Evolutionary conservation across 179 eudicot species (phyloP).

Genomic region (Spergularia azorica): DNA sequence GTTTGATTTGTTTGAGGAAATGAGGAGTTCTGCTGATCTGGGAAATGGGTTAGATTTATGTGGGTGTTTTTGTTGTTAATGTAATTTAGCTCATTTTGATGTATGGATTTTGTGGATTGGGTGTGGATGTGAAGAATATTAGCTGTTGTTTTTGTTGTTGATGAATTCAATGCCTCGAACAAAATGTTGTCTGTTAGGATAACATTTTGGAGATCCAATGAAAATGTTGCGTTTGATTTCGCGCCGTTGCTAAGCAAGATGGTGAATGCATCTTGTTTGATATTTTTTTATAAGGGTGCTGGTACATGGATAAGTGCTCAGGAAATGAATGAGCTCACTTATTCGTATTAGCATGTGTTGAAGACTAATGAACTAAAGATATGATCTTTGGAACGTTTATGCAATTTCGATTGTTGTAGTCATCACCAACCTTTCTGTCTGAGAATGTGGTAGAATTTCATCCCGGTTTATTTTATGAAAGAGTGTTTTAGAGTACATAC

Average conservation of each 20-base stretch:
- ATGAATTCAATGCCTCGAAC: constrained; percentile 23
- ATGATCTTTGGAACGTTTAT: too few species aligned
- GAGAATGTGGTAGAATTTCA: background rate
- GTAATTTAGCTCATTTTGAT: constrained; percentile 26
- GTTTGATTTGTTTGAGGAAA: constrained; percentile 22
- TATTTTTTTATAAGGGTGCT: constrained; percentile 9
- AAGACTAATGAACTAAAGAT: too few species aligned
- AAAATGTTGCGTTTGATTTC: constrained; percentile 15
- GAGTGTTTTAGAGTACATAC: background rate
- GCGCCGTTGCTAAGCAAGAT: constrained; percentile 8
- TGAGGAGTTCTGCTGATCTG: constrained; percentile 24
- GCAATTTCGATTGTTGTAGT: too few species aligned
- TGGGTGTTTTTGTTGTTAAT: constrained; percentile 4
- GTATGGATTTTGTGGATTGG: constrained; percentile 25
- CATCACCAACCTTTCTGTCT: too few species aligned
- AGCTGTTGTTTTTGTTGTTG: background rate
- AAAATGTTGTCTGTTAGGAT: constrained; percentile 24
- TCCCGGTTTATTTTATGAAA: too few species aligned
- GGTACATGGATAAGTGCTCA: background rate
- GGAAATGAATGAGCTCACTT: too few species aligned
- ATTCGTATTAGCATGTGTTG: too few species aligned
- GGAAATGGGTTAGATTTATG: constrained; percentile 20
- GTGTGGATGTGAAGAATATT: constrained; percentile 27
- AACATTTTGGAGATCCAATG: constrained; percentile 31
- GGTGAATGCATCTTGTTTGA: constrained; percentile 14